Conservation (phyloP, 345 rosid species). For the Passiflora organensis region DNA sequence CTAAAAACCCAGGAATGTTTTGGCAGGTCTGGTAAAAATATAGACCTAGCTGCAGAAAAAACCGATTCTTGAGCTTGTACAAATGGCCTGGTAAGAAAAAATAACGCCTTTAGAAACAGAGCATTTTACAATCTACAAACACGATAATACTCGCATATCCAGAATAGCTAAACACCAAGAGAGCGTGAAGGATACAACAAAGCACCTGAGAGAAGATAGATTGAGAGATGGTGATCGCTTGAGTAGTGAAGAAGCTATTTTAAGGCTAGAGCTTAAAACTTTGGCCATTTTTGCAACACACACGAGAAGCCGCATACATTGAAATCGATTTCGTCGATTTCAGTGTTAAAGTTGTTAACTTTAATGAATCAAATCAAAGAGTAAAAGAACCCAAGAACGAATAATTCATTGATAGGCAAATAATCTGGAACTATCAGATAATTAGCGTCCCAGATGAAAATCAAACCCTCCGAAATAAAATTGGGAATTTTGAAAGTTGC, state of each 20-base stretch:
- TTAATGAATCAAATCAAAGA: too few relatives aligned
- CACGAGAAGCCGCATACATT: too few relatives aligned
- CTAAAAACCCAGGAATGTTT: constrained; percentile 35
- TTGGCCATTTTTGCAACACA: constrained; percentile 8
- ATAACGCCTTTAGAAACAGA: neutral
- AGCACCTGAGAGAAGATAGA: constrained; percentile 12
- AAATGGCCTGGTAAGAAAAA: constrained; percentile 11
- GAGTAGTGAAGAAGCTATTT: constrained; percentile 13
- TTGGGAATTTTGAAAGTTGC: too few relatives aligned
- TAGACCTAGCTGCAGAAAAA: constrained; percentile 12
- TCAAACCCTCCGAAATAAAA: too few relatives aligned
- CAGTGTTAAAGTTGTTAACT: too few relatives aligned
- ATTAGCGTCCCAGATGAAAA: too few relatives aligned
- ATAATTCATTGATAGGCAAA: too few relatives aligned
- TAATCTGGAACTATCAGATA: too few relatives aligned
- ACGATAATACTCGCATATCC: neutral
- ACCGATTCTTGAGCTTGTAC: constrained; percentile 4
- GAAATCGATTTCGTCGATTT: too few relatives aligned
- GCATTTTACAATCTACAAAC: neutral
- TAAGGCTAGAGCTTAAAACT: constrained; percentile 10
- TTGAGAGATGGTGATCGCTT: constrained; percentile 7
- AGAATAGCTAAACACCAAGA: neutral
- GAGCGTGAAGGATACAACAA: neutral
- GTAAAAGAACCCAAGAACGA: too few relatives aligned
- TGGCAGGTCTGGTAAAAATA: constrained; percentile 8